Conservation (phyloP, 2,329 filamentous ascomycete genomes). For the Penicillium psychrosexuale region DNA sequence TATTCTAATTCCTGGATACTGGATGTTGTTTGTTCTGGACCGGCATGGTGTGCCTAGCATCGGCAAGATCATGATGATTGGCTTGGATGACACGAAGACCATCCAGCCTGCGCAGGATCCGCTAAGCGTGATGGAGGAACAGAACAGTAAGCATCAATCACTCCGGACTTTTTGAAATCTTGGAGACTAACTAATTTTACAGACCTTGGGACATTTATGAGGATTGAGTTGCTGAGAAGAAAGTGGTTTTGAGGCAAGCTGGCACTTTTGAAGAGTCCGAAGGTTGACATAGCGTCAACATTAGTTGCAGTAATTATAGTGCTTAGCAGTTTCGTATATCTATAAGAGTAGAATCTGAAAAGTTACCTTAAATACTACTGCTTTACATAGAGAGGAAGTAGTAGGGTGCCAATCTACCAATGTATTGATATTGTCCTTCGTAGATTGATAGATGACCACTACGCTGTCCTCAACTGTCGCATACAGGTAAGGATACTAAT, state of each 20-base stretch:
- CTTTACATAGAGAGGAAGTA: too few species aligned
- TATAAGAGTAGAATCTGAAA: background rate
- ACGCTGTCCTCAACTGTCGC: too few species aligned
- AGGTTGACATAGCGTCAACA: background rate
- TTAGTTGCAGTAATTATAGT: background rate
- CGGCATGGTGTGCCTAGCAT: background rate
- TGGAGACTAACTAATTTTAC: background rate
- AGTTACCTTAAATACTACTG: too few species aligned
- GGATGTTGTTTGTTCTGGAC: slow-evolving; percentile 51
- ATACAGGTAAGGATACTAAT: too few species aligned
- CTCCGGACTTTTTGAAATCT: background rate
- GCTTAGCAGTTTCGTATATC: background rate
- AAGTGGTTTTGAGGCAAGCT: background rate
- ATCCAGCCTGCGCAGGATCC: background rate
- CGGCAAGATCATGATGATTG: slow-evolving; percentile 6
- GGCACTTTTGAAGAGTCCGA: background rate
- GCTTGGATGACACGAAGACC: background rate
- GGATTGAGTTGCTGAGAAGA: slow-evolving; percentile 1
- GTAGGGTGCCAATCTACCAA: too few species aligned
- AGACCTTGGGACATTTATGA: background rate
- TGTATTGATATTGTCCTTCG: too few species aligned
- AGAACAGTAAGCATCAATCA: slow-evolving; percentile 1
- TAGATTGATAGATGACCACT: too few species aligned
- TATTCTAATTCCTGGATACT: slow-evolving; percentile 52
- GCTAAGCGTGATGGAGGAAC: background rate